Evolutionary conservation across 345 rosid species (phyloP).

Genomic region (Bruguiera sexangula): DNA sequence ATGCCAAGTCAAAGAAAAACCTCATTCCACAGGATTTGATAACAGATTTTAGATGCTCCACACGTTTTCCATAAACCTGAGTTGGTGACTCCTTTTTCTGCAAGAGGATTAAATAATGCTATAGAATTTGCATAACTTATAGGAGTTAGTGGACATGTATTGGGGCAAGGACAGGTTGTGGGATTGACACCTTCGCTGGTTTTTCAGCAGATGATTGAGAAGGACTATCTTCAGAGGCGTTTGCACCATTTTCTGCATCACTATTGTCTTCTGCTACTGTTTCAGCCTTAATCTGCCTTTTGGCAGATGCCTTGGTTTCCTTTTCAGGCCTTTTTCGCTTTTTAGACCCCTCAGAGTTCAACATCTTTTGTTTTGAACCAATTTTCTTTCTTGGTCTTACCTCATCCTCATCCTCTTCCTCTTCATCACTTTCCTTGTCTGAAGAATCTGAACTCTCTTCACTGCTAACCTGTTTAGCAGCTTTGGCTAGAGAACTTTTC

Average conservation of each 20-base stretch:
- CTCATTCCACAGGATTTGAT: constrained; percentile 86
- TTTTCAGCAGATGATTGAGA: constrained; percentile 54
- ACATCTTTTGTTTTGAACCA: constrained; percentile 30
- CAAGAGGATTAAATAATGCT: constrained; percentile 22
- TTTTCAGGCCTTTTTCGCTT: constrained; percentile 52
- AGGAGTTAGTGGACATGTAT: neutral
- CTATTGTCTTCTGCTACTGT: constrained; percentile 39
- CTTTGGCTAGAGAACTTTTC: constrained; percentile 34
- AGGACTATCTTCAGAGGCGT: constrained; percentile 43
- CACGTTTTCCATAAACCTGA: constrained; percentile 65
- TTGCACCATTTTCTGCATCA: constrained; percentile 41
- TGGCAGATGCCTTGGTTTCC: constrained; percentile 40
- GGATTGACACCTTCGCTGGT: constrained; percentile 41
- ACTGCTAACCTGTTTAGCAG: constrained; percentile 31
- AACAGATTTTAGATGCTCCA: constrained; percentile 76
- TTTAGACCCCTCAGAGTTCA: constrained; percentile 41
- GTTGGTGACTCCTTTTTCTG: constrained; percentile 67
- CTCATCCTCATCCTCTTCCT: constrained; percentile 47
- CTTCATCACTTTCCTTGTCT: constrained; percentile 34
- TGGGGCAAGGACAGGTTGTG: too few species aligned
- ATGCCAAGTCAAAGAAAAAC: constrained; percentile 34
- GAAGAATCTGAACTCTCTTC: constrained; percentile 44
- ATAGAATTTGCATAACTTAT: constrained; percentile 2
- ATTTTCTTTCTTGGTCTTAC: constrained; percentile 48
- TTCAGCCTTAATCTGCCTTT: constrained; percentile 44